A percentile compares a stretch with the other conserved stretches of the same genome.
Evolutionary conservation across 2,329 filamentous ascomycete species (phyloP).

Genomic region (Talaromyces albobiverticillius): DNA sequence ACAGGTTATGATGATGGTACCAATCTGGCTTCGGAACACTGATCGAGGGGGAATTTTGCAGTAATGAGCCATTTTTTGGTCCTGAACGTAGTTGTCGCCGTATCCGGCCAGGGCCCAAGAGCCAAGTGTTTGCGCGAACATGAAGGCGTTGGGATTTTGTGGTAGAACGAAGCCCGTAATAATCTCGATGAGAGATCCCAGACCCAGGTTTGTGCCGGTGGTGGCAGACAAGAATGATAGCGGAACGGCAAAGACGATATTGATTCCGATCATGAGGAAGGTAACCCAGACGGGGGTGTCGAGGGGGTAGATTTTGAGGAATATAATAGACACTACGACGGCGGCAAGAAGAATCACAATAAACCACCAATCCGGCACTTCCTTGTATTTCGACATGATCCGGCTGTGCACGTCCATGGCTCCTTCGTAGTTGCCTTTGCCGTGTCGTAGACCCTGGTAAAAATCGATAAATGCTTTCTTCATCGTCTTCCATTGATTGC

Average conservation of each 20-base stretch:
- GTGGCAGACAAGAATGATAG: conserved; percentile 8
- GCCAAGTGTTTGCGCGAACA: neutral
- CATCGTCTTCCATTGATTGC: conserved; percentile 9
- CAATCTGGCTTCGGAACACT: conserved; percentile 7
- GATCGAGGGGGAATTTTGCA: conserved; percentile 8
- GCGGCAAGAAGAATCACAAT: conserved; percentile 1
- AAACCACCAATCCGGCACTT: conserved; percentile 10
- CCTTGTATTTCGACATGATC: conserved; percentile 5
- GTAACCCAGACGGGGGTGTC: neutral
- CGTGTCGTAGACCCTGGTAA: conserved; percentile 1
- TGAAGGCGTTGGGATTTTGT: neutral
- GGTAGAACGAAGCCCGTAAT: conserved; percentile 1
- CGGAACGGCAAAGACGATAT: neutral
- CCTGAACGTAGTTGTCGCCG: conserved; percentile 6
- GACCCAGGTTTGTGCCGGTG: conserved; percentile 4
- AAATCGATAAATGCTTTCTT: conserved; percentile 8
- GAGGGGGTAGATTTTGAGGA: neutral
- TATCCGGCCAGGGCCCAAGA: conserved; percentile 8
- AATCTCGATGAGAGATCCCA: conserved; percentile 5
- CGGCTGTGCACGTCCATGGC: conserved; percentile 9
- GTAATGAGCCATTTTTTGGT: conserved; percentile 9
- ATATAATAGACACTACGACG: conserved; percentile 3
- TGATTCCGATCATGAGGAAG: neutral
- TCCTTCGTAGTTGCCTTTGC: conserved; percentile 7
- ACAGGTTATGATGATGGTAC: conserved; percentile 5